Base-by-base conservation (phyloP, 2,329 filamentous ascomycete genomes). In the Anthostomella pinea region DNA sequence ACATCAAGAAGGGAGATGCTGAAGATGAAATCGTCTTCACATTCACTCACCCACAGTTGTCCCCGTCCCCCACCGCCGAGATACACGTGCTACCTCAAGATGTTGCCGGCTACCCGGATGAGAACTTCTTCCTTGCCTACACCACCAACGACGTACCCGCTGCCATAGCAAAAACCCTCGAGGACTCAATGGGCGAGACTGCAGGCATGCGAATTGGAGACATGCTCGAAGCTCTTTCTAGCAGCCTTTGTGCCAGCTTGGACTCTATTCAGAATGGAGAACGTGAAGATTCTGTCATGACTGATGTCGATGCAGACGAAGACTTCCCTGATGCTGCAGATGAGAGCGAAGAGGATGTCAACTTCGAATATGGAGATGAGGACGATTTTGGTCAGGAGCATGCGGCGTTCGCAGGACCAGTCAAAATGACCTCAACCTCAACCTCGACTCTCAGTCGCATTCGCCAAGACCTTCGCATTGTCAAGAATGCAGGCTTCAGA, bases 1-100 rank as follows among this genome's bases (percentile, higher is more conserved):
- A 69, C 21, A 64, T 95, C 16, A 63, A 65, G 21, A 65, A 68
- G 22, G 84, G 84, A 11, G 78, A 81, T 5, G 82, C 85, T 20
- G 84, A 91, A 58, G 86, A 85, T 33, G 79, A 85, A 38, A 69
- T 94, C 38, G 72, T 72, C 10, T 84, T 91, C 57, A 68, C 62
- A 4, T 85, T 67, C 42, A 44, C 36, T 8, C 57, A 64, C 35
- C 29, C 53, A 3, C 27, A 32, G 6, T 38, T 65, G 3, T 24
- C 33, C 3, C 44, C 57, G n/a, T n/a, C n/a, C n/a, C n/a, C n/a
- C n/a, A n/a, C n/a, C n/a, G n/a, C n/a, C n/a, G n/a, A n/a, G n/a
- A n/a, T n/a, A n/a, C n/a, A n/a, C n/a, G n/a, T n/a, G n/a, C n/a
- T n/a, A n/a, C n/a, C n/a, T n/a, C n/a, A n/a, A n/a, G 50, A 56